A percentile compares a stretch with the other conserved stretches of the same genome.
phyloP scores from a whole-genome alignment of 176 grass and related monocot genomes.

The Eleusine indica region DNA sequence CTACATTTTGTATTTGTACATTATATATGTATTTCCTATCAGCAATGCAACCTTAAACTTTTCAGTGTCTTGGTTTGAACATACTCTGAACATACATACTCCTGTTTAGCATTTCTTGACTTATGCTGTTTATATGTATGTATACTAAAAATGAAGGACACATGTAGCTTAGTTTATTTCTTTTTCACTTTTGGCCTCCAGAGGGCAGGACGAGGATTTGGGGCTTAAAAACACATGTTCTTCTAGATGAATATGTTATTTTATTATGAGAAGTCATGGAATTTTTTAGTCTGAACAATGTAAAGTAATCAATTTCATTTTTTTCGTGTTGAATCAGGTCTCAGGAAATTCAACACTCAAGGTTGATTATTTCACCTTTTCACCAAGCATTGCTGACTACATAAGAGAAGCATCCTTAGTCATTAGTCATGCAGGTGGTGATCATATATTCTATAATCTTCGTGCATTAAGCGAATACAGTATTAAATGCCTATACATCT shows the following conservation, averaged over 20 bases:
- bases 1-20: conserved; percentile 12
- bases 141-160: not conserved
- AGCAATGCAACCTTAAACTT: not conserved
- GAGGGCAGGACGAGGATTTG: not conserved
- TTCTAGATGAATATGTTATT: not conserved
- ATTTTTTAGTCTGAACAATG: not conserved
- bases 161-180: not conserved
- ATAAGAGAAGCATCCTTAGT: conserved; percentile 73
- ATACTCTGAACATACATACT: not conserved
- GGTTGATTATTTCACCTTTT: conserved; percentile 91
- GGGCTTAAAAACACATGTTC: not conserved
- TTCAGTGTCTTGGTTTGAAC: conserved; percentile 1
- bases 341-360: conserved; percentile 51
- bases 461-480: not conserved
- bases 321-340: conserved; percentile 47
- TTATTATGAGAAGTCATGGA: not conserved
- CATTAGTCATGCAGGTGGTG: conserved; percentile 78
- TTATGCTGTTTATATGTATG: not conserved
- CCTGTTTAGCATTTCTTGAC: not conserved
- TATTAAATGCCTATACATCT: not conserved
- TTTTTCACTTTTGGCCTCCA: not conserved
- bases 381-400: conserved; percentile 70
- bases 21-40: not conserved
- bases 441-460: not conserved
- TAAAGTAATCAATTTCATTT: conserved; percentile 23